Base-by-base conservation (phyloP, 805 yeast species). In the Cyberlindnera maritima region DNA sequence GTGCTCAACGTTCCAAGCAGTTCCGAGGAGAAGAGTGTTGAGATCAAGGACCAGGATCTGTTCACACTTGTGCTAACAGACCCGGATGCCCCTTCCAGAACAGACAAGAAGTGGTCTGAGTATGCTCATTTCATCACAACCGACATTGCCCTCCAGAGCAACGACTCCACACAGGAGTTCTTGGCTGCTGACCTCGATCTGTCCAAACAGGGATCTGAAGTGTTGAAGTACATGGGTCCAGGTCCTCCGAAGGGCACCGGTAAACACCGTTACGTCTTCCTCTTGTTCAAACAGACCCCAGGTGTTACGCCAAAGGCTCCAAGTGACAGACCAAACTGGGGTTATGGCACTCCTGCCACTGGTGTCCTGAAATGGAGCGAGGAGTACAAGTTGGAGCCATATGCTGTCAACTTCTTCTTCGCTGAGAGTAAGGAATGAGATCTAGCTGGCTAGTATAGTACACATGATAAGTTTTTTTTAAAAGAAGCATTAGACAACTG, bases 201-300 rank as follows among this genome's bases (percentile, higher is more conserved):
- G 26, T 63, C 67, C 14, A 50, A 47, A 15, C 51, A 63, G 35
- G 81, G 78, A 18, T 60, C 52, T 18, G 72, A 72, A 36, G 54
- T 85, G 26, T 60, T 81, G 37, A 70, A 81, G 6, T 89, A 90
- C 65, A 61, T 69, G 56, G 96, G 96, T 0, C 96, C 97, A 3
- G 96, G 79, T 5, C 97, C 97, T n/a, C 97, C 97, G 34, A 76
- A 77, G 40, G 81, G 81, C 46, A 86, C 96, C 0, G 92, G 95
- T 13, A 78, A 83, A 60, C 97, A 91, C 70, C 81, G 97, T 54
- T 91, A 91, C 64, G 88, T 87, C 17, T 87, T 85, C 58, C 57
- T 88, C 46, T 68, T 91, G 51, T 88, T 73, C 66, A 85, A 83
- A 67, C 95, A 85, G 71, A 59, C 76, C 67, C 28, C 67, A 58